Base-by-base conservation (phyloP, 768 basidiomycete species). In the Polyporus arcularius region DNA sequence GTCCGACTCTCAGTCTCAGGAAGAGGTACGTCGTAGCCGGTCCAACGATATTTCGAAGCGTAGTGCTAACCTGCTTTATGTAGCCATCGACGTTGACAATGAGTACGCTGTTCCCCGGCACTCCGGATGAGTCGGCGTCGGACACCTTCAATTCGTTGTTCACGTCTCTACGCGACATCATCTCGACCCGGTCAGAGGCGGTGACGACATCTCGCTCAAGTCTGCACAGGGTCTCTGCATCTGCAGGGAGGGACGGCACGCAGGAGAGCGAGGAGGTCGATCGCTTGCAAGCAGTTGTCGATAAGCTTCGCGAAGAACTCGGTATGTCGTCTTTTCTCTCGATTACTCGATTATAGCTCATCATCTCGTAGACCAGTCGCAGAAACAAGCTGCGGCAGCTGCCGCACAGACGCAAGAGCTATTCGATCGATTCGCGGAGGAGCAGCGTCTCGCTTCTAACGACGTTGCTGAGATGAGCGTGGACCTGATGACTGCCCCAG, bases 261-360 rank as follows among this genome's bases (percentile, higher is more conserved):
- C 16, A 53, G 5, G 46, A 58, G 4, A 52, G 18, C 26, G 52
- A 53, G 16, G 87, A 88, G 65, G 66, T 84, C 18, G 74, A 79
- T 51, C 78, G 77, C 7, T 71, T 91, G 10, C 79, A 85, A 59
- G 72, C 64, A 7, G 75, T 81, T 30, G 81, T 92, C 45, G 67
- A 77, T 10, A 74, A 71, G 16, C 76, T 92, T 32, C 80, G 81
- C 56, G 67, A 73, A 12, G 86, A 92, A 68, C 75, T 92, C 12
- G 83, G 90, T 87, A 62, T 16, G 79, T 73, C 21, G 0, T 41
- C 10, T 8, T 9, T 31, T 52, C 28, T 46, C 31, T 30, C 11
- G 16, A 16, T 35, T 4, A 49, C 28, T 35, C 9, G 12, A 30
- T 26, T 38, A 0, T 26, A 40, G 26, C 53, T 14, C 8, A 49